phyloP scores from a whole-genome alignment of 768 basidiomycete species.

The Coprinopsis marcescibilis region DNA sequence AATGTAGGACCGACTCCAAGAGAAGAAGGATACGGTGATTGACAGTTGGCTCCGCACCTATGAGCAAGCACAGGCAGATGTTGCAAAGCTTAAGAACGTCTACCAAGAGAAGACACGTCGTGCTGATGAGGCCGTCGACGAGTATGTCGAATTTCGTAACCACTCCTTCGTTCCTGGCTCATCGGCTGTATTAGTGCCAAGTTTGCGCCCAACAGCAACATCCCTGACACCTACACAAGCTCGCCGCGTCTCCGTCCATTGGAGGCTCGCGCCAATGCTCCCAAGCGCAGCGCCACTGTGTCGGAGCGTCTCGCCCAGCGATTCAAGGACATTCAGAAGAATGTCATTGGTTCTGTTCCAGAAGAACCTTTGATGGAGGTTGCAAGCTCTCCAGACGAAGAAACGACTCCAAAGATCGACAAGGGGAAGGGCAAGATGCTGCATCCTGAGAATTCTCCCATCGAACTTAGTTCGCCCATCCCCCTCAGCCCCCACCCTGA shows the following conservation, averaged over 20 bases:
- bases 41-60: conserved; percentile 68
- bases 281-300: conserved; percentile 68
- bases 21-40: conserved; percentile 51
- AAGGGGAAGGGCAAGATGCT: conserved; percentile 76
- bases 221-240: conserved; percentile 73
- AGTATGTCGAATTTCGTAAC: conserved; percentile 48
- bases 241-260: conserved; percentile 64
- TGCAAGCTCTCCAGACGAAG: conserved; percentile 26
- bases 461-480: conserved; percentile 45
- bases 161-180: conserved; percentile 11
- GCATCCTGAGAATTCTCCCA: conserved; percentile 32
- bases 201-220: conserved; percentile 68
- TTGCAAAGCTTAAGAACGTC: conserved; percentile 66
- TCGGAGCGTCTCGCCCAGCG: conserved; percentile 84
- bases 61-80: conserved; percentile 61
- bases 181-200: conserved; percentile 52
- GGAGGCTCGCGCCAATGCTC: conserved; percentile 46
- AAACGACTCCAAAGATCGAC: conserved; percentile 55
- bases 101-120: conserved; percentile 75
- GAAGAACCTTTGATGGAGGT: conserved; percentile 25
- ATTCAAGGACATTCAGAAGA: conserved; percentile 73
- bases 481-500: conserved; percentile 53
- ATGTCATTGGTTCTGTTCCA: conserved; percentile 33
- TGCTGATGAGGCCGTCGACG: conserved; percentile 91
- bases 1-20: conserved; percentile 60